Base-by-base conservation (phyloP, 2,329 filamentous ascomycete genomes). In the Cryphonectria parasitica region DNA sequence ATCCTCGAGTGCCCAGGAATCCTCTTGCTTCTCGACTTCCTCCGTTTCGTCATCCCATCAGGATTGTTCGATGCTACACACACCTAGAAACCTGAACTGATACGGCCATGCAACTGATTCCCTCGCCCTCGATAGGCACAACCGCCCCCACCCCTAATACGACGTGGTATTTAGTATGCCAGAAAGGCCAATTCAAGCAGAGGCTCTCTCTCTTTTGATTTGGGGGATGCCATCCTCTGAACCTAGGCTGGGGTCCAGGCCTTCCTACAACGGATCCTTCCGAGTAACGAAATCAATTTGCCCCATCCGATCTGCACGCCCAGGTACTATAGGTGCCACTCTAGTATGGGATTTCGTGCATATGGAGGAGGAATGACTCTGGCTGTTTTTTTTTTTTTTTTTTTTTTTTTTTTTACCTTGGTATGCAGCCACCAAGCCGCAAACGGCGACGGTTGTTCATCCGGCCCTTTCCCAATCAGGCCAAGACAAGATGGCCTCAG, bases 331-430 rank as follows among this genome's bases (percentile, higher is more conserved):
- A 25, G 25, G 22, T 2, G 6, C n/a, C 25, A 17, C 52, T 4
- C 17, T 28, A 17, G 13, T 58, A 17, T 31, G 54, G 54, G 19
- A 49, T 28, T 31, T 58, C 54, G 54, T 58, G 54, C 54, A 28
- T 31, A 58, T 25, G 54, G 54, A 58, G 54, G 54, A 58, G 45
- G 31, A 58, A 56, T 56, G 52, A 56, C 52, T 58, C 25, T 31
- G 15, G 25, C 19, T 5, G 25, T 10, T 39, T 39, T 39, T 39
- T 17, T n/a, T 49, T 49, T 17, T n/a, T 49, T 49, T n/a, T n/a
- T 10, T 39, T 39, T 39, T 39, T 10, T 39, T 39, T 39, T 39
- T 17, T n/a, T 49, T 49, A 11, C 54, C 25, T 25, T 28, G 54
- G 8, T n/a, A 25, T 11, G 22, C 19, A 34, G 60, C 34, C 60